Evolutionary conservation across 2,329 filamentous ascomycete species (phyloP).

Genomic region (Alternaria triticina): DNA sequence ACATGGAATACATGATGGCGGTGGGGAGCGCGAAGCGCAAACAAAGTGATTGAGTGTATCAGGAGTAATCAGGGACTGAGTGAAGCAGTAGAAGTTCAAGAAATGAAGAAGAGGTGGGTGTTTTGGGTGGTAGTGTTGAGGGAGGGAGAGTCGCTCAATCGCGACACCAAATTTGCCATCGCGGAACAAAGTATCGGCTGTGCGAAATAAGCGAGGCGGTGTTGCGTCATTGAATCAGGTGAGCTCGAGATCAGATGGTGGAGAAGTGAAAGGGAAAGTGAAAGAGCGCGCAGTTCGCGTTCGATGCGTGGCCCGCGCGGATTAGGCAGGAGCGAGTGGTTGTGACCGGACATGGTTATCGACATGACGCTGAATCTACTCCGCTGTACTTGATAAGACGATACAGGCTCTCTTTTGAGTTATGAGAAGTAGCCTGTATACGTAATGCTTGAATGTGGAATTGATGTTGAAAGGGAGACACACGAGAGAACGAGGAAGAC

Average conservation of each 20-base stretch:
- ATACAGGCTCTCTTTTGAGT: neutral
- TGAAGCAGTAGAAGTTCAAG: neutral
- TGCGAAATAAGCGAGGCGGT: neutral
- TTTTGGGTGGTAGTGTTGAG: neutral
- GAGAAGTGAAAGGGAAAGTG: neutral
- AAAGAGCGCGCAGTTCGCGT: neutral
- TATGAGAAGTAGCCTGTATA: neutral
- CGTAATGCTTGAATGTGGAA: neutral
- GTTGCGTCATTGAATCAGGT: neutral
- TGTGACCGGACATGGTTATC: neutral
- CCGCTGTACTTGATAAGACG: neutral
- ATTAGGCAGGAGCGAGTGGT: neutral
- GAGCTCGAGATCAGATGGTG: neutral
- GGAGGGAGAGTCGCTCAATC: neutral
- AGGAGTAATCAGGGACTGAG: neutral
- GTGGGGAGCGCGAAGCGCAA: neutral
- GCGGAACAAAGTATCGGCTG: neutral
- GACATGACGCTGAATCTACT: neutral
- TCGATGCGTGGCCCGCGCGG: neutral
- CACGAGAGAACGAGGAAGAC: neutral
- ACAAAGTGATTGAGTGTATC: neutral
- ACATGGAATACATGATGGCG: neutral
- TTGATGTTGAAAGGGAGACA: neutral
- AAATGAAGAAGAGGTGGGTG: neutral
- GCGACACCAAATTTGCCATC: neutral